A percentile compares a stretch with the other conserved stretches of the same genome.
Conservation (phyloP, 768 basidiomycete genomes). For the Multifurca ochricompacta region DNA sequence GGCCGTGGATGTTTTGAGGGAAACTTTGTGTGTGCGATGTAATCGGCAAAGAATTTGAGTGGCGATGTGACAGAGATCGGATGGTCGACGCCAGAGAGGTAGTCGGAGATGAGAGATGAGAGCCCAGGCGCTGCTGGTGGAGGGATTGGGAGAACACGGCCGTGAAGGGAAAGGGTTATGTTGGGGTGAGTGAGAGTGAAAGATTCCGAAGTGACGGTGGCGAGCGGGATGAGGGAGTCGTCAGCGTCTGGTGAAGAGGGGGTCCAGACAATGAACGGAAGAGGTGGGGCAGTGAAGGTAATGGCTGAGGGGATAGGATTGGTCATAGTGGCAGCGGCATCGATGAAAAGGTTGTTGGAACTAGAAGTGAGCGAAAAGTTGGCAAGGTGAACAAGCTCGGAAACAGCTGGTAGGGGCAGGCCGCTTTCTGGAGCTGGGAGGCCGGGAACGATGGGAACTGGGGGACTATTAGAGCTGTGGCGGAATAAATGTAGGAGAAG, state of each 20-base stretch:
- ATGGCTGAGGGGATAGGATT: slow-evolving; percentile 49
- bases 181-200: slow-evolving; percentile 63
- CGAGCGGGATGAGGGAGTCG: slow-evolving; percentile 36
- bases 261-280: slow-evolving; percentile 58
- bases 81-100: slow-evolving; percentile 50
- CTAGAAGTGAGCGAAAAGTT: slow-evolving; percentile 42
- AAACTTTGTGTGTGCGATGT: slow-evolving; percentile 44
- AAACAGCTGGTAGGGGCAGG: slow-evolving; percentile 45
- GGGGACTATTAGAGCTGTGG: slow-evolving; percentile 9
- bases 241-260: slow-evolving; percentile 25
- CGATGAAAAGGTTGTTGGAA: slow-evolving; percentile 25
- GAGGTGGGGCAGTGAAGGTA: slow-evolving; percentile 41
- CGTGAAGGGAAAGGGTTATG: slow-evolving; percentile 49
- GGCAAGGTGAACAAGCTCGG: slow-evolving; percentile 52
- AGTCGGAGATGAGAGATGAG: slow-evolving; percentile 56
- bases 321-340: slow-evolving; percentile 48
- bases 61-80: slow-evolving; percentile 52
- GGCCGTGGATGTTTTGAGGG: slow-evolving; percentile 61
- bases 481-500: neutral
- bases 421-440: slow-evolving; percentile 51
- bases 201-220: slow-evolving; percentile 45
- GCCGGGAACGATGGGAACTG: slow-evolving; percentile 61
- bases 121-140: slow-evolving; percentile 35
- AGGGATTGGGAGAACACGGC: slow-evolving; percentile 48
- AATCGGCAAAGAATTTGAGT: slow-evolving; percentile 37